Evolutionary conservation across 176 grass and related monocot genomes (phyloP).

Genomic region (Cenchrus purpureus): DNA sequence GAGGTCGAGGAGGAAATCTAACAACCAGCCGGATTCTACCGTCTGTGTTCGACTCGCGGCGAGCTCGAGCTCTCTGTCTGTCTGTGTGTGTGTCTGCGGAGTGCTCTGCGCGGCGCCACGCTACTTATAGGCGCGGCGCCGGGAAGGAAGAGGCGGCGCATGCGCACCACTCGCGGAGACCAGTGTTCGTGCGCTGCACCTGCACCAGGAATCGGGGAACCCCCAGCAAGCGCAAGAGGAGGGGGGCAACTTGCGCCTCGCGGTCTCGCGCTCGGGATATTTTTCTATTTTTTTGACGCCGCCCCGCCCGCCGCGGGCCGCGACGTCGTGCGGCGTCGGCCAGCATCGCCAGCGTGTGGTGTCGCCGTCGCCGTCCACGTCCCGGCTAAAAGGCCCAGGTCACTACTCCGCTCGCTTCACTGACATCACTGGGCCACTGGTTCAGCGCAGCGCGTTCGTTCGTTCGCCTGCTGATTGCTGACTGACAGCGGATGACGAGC

Average conservation of each 20-base stretch:
- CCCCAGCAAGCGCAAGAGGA: neutral
- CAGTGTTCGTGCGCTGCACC: conserved; percentile 28
- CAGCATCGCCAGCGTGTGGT: neutral
- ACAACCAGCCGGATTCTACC: no score
- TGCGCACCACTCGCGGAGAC: neutral
- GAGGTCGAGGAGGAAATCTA: neutral
- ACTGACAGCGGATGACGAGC: no score
- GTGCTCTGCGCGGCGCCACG: neutral
- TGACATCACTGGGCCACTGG: neutral
- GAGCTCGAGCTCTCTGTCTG: no score
- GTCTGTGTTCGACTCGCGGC: no score
- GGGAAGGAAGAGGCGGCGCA: no score
- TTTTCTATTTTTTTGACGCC: neutral
- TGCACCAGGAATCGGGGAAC: conserved; percentile 12
- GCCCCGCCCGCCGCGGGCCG: neutral
- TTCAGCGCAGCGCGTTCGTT: neutral
- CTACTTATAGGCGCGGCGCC: conserved; percentile 39
- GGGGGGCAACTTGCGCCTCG: neutral
- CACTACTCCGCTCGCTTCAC: neutral
- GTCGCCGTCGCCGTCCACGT: neutral
- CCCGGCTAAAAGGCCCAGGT: neutral
- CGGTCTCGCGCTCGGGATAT: neutral
- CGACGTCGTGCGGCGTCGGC: neutral
- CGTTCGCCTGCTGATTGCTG: no score
- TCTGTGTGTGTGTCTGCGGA: neutral